Evolutionary conservation across 345 rosid species (phyloP).

Genomic region (Pugionium cornutum): DNA sequence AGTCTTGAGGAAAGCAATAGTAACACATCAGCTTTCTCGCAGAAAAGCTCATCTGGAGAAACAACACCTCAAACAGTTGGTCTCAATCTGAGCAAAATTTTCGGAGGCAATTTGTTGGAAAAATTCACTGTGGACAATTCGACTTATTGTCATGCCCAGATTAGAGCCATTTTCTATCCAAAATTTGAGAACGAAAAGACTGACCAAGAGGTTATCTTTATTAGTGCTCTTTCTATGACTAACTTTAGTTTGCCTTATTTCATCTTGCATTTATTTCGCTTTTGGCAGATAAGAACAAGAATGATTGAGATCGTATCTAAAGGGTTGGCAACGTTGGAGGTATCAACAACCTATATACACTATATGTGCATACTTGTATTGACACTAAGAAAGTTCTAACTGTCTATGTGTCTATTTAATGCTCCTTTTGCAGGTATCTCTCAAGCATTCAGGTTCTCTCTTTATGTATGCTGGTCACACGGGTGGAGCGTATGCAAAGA

Average conservation of each 20-base stretch:
- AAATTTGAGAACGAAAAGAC: constrained; percentile 98
- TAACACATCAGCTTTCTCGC: background rate
- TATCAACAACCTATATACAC: constrained; percentile 33
- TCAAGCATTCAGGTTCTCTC: constrained; percentile 97
- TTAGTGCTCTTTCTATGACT: constrained; percentile 1
- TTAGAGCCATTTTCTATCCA: constrained; percentile 96
- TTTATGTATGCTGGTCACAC: constrained; percentile 91
- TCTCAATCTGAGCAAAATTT: constrained; percentile 52
- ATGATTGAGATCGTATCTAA: constrained; percentile 91
- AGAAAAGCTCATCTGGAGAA: constrained; percentile 29
- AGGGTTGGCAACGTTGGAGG: constrained; percentile 89
- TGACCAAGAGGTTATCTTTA: constrained; percentile 77
- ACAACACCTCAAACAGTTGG: constrained; percentile 33
- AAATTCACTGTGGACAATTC: constrained; percentile 67
- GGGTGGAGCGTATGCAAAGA: constrained; percentile 99
- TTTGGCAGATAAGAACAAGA: constrained; percentile 69
- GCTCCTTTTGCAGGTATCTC: constrained; percentile 64
- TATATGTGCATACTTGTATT: constrained; percentile 2
- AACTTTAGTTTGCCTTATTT: background rate
- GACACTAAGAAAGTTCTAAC: constrained; percentile 16
- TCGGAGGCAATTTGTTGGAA: constrained; percentile 49
- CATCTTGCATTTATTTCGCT: constrained; percentile 12
- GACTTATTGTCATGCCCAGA: constrained; percentile 65
- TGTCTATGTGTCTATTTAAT: constrained; percentile 22
- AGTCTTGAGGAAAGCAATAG: background rate